These are phyloP conservation scores for Flaveria ramosissima DNA, from an alignment of 129 eudicot genomes.

Conservation along the genomic window DNA sequence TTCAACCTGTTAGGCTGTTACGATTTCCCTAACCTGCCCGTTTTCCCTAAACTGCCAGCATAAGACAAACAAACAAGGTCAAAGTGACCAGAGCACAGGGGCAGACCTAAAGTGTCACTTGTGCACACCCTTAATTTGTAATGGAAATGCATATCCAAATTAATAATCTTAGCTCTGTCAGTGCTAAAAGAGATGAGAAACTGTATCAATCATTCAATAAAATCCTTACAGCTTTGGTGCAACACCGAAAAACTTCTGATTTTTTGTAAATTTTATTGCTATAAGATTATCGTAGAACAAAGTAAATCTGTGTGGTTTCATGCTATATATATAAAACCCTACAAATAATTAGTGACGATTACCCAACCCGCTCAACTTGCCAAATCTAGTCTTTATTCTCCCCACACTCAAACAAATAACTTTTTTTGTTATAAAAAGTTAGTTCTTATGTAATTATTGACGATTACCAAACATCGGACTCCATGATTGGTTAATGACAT, in stretches of 20 bases:
- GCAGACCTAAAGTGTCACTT: not conserved
- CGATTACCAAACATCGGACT: conserved; percentile 88
- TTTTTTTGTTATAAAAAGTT: not conserved
- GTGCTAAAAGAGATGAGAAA: not conserved
- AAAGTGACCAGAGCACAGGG: not conserved
- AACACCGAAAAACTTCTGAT: not conserved
- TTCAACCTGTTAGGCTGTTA: too few species aligned
- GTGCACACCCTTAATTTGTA: not conserved
- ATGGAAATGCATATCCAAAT: not conserved
- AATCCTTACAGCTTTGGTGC: not conserved
- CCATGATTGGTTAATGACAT: conserved; percentile 92
- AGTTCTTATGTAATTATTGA: not conserved
- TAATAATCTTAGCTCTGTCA: not conserved
- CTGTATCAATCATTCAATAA: not conserved
- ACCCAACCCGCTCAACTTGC: not conserved
- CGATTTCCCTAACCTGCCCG: too few species aligned
- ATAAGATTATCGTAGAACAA: not conserved
- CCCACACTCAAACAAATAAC: not conserved
- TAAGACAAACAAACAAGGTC: conserved; percentile 15
- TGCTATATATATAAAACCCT: not conserved
- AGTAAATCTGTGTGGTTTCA: conserved; percentile 6
- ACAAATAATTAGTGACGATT: not conserved
- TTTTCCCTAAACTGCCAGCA: not conserved
- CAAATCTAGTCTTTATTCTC: conserved; percentile 5
- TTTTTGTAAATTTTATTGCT: not conserved